Conservation (phyloP, 805 yeast species). For the Blastobotrys parvus region DNA sequence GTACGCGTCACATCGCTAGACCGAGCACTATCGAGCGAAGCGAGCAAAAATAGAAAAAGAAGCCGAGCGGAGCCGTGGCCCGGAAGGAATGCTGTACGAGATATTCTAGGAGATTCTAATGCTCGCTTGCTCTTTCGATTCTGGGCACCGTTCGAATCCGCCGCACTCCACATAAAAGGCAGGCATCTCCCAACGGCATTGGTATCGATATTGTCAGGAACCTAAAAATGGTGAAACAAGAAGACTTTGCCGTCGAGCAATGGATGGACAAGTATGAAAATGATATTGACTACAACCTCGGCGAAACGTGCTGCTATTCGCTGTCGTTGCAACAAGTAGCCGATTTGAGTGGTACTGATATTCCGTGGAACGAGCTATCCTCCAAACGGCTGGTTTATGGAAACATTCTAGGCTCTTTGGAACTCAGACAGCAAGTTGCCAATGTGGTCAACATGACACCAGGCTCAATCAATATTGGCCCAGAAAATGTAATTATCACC, state of each 20-base stretch:
- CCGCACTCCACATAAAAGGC: too few relatives aligned
- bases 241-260: slow-evolving; percentile 41
- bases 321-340: slow-evolving; percentile 34
- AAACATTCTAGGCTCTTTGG: slow-evolving; percentile 38
- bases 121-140: too few relatives aligned
- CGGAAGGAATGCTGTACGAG: too few relatives aligned
- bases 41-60: too few relatives aligned
- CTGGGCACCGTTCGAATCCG: too few relatives aligned
- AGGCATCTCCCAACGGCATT: too few relatives aligned
- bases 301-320: slow-evolving; percentile 46
- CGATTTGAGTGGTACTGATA: slow-evolving; percentile 23
- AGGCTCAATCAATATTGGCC: slow-evolving; percentile 13
- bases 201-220: too few relatives aligned
- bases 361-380: slow-evolving; percentile 22
- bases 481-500: slow-evolving; percentile 38
- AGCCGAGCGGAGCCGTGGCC: too few relatives aligned
- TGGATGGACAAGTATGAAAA: slow-evolving; percentile 46
- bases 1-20: too few relatives aligned
- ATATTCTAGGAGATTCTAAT: too few relatives aligned
- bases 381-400: slow-evolving; percentile 36
- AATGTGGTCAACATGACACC: slow-evolving; percentile 28
- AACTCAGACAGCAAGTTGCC: slow-evolving; percentile 32
- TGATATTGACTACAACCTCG: slow-evolving; percentile 34
- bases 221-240: slow-evolving; percentile 23
- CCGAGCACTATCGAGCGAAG: too few relatives aligned